Evolutionary conservation across 345 rosid genomes (phyloP), one percentile per base, ranked within the genome.

Genomic region (Sapria himalayana): DNA sequence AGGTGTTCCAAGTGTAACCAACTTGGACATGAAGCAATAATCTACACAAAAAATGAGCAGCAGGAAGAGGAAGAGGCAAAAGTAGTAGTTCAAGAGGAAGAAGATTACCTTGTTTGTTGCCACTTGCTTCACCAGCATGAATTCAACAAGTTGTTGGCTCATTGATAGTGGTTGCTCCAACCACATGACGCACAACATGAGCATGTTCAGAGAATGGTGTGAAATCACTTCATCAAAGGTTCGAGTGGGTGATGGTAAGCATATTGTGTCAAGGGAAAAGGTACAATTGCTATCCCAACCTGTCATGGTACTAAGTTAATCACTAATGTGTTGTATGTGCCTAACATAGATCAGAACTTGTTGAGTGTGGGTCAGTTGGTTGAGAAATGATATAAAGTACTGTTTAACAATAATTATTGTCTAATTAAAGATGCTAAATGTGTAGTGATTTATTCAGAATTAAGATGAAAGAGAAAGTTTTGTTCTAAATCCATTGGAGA

Each of bases 361-460:
- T 18, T 59, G 2, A 49, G 50, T 33, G 44, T 59, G 19, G 43
- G 55, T 0, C 33, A 48, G 2, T 10, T 53, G 3, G 1, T 42
- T n/a, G 18, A 53, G 2, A 49, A 34, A 16, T 47, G 40, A 0
- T 60, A 10, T 10, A 33, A 15, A 1, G 27, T 60, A 0, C 0
- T 5, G 2, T 54, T 60, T 4, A 20, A 60, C 35, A 32, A 33
- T 1, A 49, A 31, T 2, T 0, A 4, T 0, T 60, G 53, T 10
- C 4, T 24, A 1, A 45, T 54, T n/a, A 12, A 19, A 4, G 34
- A 60, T 43, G 21, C 15, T 5, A 7, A 5, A 7, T 22, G 29
- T 0, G 7, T 7, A 2, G 34, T 32, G 5, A 3, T 60, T 0
- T n/a, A n/a, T 15, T 54, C 1, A 24, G 14, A 3, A 22, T 54